A percentile compares a stretch with the other conserved stretches of the same genome.
Conservation (phyloP, 768 basidiomycete genomes). For the Pleurotus eryngii region DNA sequence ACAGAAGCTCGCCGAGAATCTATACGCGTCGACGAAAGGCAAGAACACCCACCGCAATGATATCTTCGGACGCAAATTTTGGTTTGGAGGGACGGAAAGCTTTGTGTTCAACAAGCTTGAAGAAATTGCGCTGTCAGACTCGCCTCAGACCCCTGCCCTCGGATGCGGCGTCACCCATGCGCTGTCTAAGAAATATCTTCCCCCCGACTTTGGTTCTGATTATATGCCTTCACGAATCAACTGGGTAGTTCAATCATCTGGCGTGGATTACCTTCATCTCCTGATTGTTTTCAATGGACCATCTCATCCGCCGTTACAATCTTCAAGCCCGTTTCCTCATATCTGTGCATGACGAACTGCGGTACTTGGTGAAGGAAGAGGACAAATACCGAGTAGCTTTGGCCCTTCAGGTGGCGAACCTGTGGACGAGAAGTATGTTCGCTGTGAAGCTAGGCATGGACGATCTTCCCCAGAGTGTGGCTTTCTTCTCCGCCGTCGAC, state of each 20-base stretch:
- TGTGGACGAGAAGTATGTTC: slow-evolving; percentile 93
- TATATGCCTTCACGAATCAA: slow-evolving; percentile 98
- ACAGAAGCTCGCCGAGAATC: slow-evolving; percentile 71
- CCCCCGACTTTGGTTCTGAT: slow-evolving; percentile 74
- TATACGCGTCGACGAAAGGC: slow-evolving; percentile 94
- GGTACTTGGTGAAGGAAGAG: slow-evolving; percentile 86
- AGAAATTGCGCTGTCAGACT: slow-evolving; percentile 84
- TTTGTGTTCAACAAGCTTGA: slow-evolving; percentile 98
- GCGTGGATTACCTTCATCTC: slow-evolving; percentile 96
- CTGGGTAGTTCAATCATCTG: slow-evolving; percentile 99
- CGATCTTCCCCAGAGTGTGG: slow-evolving; percentile 91
- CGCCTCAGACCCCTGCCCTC: slow-evolving; percentile 88
- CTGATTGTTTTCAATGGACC: slow-evolving; percentile 91
- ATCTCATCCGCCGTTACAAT: slow-evolving; percentile 74
- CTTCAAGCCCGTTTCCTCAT: slow-evolving; percentile 93
- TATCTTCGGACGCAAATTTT: slow-evolving; percentile 81
- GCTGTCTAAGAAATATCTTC: slow-evolving; percentile 85
- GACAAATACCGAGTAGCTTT: slow-evolving; percentile 90
- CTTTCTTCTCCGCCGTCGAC: slow-evolving; percentile 97
- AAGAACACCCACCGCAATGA: slow-evolving; percentile 75
- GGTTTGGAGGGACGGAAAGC: slow-evolving; percentile 96
- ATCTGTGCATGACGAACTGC: slow-evolving; percentile 95
- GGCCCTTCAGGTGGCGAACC: slow-evolving; percentile 90
- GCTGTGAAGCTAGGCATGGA: slow-evolving; percentile 94
- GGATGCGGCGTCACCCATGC: slow-evolving; percentile 94